Base-by-base conservation (phyloP, 1,284 basidiomycete species). In the Rhodotorula sp. region DNA sequence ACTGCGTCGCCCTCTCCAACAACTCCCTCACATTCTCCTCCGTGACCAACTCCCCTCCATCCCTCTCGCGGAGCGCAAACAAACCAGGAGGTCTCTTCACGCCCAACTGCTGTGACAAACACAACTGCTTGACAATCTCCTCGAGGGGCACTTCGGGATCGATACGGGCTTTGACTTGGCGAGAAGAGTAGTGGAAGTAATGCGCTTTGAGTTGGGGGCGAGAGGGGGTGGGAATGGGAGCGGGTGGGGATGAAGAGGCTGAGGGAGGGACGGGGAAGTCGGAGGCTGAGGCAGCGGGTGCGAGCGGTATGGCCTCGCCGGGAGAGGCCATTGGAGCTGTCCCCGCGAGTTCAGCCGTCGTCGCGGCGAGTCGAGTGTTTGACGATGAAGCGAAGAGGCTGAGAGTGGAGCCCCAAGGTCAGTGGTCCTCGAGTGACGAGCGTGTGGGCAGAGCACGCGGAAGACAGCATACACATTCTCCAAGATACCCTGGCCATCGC, bases 1-100 rank as follows among this genome's bases (percentile, higher is more conserved):
- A 71, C 72, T 34, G 20, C 30, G 44, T 48, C 7, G 62, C 66
- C 27, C 20, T 48, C 1, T 30, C 67, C 34, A 71, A 48, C 56
- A 62, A 53, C 5, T 32, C 24, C 1, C 46, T 36, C 78, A 92
- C 81, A 79, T 91, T 95, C 71, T 91, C 89, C 77, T 93, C 91
- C 34, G 93, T 95, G n/a, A 98, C 89, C 58, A 97, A 82, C 77
- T 91, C 90, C 74, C 93, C 91, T 36, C 84, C 86, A 76, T 94
- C 91, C 32, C 78, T 76, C 78, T 96, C 93, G 75, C 94, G 84
- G 67, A 98, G 81, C 2, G 92, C 91, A 77, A 89, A 94, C 69
- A 91, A 84, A 6, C 87, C 86, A 20, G 91, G 87, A 0, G 90
- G 87, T 64, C 94, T 92, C 71, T 88, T 87, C 59, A 94, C 88